These are phyloP conservation scores for Plenodomus lindquistii DNA, from an alignment of 2,329 filamentous ascomycete genomes.

Conservation along the genomic window DNA sequence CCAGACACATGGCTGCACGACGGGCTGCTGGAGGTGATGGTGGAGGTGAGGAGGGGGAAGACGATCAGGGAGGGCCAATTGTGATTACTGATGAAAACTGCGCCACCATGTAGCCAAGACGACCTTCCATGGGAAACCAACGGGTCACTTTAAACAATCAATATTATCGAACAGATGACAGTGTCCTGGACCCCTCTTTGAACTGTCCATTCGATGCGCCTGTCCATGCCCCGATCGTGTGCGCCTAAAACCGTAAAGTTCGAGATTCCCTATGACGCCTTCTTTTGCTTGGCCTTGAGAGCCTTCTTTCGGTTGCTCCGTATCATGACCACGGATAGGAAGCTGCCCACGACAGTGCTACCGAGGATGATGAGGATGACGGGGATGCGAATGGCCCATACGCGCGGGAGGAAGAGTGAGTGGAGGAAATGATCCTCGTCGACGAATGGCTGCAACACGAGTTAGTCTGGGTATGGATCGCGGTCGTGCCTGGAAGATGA, in stretches of 20 bases:
- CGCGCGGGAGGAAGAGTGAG: slow-evolving; percentile 91
- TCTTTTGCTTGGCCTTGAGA: slow-evolving; percentile 91
- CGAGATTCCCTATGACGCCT: slow-evolving; percentile 55
- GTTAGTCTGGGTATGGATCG: slow-evolving; percentile 1
- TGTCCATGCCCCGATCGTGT: slow-evolving; percentile 2
- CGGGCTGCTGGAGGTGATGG: slow-evolving; percentile 15
- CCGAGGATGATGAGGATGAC: slow-evolving; percentile 93
- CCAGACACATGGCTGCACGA: slow-evolving; percentile 35
- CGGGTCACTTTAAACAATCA: neutral
- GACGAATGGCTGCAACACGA: slow-evolving; percentile 78
- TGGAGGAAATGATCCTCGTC: slow-evolving; percentile 93
- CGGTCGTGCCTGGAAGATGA: neutral
- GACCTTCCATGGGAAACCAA: neutral
- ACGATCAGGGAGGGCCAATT: slow-evolving; percentile 24
- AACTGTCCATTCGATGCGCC: slow-evolving; percentile 1
- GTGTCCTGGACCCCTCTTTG: neutral
- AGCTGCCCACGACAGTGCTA: slow-evolving; percentile 91
- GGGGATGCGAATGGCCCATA: slow-evolving; percentile 98
- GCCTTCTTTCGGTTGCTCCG: slow-evolving; percentile 98
- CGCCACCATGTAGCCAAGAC: slow-evolving; percentile 26
- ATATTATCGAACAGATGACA: neutral
- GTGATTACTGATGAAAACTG: slow-evolving; percentile 40
- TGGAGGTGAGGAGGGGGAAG: slow-evolving; percentile 24
- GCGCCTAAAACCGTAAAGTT: slow-evolving; percentile 4
- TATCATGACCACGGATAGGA: slow-evolving; percentile 97